Percentiles rank a stretch among this genome's conserved stretches.
phyloP scores from a whole-genome alignment of 106 monocot species.

The Apostasia ramifera region DNA sequence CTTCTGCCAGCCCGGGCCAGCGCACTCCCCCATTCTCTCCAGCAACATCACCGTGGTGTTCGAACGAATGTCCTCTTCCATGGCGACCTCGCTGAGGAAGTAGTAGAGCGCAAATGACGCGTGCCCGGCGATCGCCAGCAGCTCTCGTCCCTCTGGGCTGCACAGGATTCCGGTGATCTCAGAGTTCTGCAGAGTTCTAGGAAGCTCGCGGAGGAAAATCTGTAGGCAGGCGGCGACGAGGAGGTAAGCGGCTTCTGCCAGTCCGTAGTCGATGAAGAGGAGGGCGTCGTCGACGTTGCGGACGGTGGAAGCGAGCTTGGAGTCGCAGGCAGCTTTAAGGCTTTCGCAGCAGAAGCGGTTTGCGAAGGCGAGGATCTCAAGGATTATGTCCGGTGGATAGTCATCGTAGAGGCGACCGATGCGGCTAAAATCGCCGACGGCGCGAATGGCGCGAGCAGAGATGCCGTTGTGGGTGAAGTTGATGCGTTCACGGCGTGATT shows the following conservation, averaged over 20 bases:
- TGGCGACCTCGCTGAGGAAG: constrained; percentile 78
- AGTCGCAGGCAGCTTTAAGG: constrained; percentile 68
- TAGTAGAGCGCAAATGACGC: constrained; percentile 77
- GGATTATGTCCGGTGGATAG: constrained; percentile 35
- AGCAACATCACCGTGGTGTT: constrained; percentile 82
- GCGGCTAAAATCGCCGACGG: constrained; percentile 46
- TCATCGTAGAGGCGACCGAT: constrained; percentile 22
- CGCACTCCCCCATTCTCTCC: constrained; percentile 78
- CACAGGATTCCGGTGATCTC: constrained; percentile 58
- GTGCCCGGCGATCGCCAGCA: constrained; percentile 53
- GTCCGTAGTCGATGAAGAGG: constrained; percentile 60
- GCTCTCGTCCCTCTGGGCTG: constrained; percentile 49
- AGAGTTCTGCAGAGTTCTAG: constrained; percentile 41
- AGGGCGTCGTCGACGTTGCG: constrained; percentile 56
- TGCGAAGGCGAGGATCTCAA: constrained; percentile 77
- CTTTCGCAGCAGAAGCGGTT: constrained; percentile 91
- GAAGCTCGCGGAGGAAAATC: constrained; percentile 76
- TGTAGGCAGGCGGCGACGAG: constrained; percentile 85
- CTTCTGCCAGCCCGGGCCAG: constrained; percentile 72
- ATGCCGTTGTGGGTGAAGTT: constrained; percentile 72
- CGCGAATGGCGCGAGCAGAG: constrained; percentile 55
- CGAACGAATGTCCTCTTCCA: constrained; percentile 87
- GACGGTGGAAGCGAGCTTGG: constrained; percentile 50
- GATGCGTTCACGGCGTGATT: constrained; percentile 64
- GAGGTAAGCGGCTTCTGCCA: constrained; percentile 67